Percentiles rank a stretch among this genome's conserved stretches.
These are phyloP conservation scores for Manihot esculenta DNA, from an alignment of 441 rosid genomes.

Conservation along the genomic window DNA sequence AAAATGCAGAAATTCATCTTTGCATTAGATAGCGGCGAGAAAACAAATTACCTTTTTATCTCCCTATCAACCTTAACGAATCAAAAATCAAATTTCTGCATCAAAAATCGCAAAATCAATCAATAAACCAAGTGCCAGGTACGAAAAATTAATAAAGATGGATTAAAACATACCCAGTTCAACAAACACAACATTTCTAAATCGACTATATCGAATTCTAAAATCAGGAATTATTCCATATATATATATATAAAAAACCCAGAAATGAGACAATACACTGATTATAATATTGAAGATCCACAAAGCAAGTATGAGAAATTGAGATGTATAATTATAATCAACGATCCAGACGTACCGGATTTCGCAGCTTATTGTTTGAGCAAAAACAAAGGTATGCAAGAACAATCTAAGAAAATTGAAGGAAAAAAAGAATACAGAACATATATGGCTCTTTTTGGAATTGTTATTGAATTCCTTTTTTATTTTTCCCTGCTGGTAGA, in stretches of 20 bases:
- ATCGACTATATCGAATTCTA: slow-evolving; percentile 22
- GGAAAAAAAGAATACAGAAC: slow-evolving; percentile 16
- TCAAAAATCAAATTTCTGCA: slow-evolving; percentile 22
- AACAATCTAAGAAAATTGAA: slow-evolving; percentile 34
- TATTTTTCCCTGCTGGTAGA: neutral
- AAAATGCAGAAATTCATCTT: neutral
- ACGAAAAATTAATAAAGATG: slow-evolving; percentile 24
- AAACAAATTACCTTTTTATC: slow-evolving; percentile 12
- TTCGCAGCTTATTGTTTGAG: slow-evolving; percentile 19
- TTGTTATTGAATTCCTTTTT: too few relatives aligned
- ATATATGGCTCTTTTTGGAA: neutral
- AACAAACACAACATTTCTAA: neutral
- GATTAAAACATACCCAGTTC: slow-evolving; percentile 29
- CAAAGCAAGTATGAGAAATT: slow-evolving; percentile 9
- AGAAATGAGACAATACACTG: neutral
- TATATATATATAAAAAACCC: slow-evolving; percentile 31
- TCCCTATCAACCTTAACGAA: slow-evolving; percentile 15
- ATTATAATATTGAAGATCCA: slow-evolving; percentile 17
- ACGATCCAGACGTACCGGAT: slow-evolving; percentile 34
- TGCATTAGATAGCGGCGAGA: neutral
- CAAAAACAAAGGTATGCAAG: slow-evolving; percentile 28
- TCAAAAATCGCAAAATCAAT: slow-evolving; percentile 27
- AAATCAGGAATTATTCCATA: slow-evolving; percentile 26
- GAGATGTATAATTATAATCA: slow-evolving; percentile 28
- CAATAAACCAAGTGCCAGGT: slow-evolving; percentile 13